These are phyloP conservation scores for Daldinia decipiens DNA, from an alignment of 495 filamentous ascomycete species.

Conservation along the genomic window DNA sequence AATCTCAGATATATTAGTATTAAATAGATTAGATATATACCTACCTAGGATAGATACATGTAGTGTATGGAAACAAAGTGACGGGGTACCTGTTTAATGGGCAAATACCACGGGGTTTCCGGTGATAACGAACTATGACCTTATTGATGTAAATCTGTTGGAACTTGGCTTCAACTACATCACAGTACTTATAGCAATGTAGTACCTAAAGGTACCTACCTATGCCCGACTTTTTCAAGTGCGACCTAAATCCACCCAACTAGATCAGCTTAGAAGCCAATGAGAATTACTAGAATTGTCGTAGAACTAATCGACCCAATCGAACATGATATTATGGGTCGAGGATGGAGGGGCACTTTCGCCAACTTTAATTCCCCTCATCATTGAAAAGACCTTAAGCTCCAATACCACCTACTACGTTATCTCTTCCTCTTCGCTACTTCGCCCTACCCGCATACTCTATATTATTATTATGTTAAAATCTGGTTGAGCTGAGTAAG, in stretches of 20 bases:
- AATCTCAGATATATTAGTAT: neutral
- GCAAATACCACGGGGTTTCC: neutral
- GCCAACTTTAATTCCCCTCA: constrained; percentile 44
- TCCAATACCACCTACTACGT: constrained; percentile 29
- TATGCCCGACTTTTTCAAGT: constrained; percentile 7
- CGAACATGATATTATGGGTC: constrained; percentile 23
- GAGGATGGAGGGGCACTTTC: constrained; percentile 42
- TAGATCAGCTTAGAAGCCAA: constrained; percentile 27
- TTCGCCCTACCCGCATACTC: constrained; percentile 23
- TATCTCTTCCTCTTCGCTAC: constrained; percentile 25
- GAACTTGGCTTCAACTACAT: constrained; percentile 8
- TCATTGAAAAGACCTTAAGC: constrained; percentile 36
- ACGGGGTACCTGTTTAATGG: neutral
- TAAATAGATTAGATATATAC: too few relatives aligned
- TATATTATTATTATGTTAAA: constrained; percentile 24
- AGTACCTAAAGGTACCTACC: constrained; percentile 20
- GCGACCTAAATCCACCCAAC: constrained; percentile 18
- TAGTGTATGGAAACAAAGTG: neutral
- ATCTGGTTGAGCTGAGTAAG: constrained; percentile 44
- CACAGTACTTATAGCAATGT: constrained; percentile 1
- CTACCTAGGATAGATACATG: neutral
- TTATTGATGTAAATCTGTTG: neutral
- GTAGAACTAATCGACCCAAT: constrained; percentile 18
- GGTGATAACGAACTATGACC: neutral
- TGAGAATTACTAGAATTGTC: constrained; percentile 20